Conservation (phyloP, 306 rosid genomes). For the Luffa acutangula region DNA sequence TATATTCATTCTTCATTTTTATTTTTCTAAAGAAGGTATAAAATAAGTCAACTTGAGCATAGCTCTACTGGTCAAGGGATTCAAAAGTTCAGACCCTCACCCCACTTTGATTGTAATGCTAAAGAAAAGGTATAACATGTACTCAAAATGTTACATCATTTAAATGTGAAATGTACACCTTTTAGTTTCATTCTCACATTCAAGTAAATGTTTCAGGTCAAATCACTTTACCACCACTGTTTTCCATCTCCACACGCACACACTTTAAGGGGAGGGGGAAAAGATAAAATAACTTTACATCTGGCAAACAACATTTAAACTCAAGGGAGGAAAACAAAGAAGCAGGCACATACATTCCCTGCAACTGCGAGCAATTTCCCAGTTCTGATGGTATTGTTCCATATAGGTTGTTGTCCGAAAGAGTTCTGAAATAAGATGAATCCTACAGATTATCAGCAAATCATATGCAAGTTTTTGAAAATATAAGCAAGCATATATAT, state of each 20-base stretch:
- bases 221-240: neutral
- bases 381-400: constrained; percentile 83
- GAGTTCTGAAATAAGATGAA: constrained; percentile 44
- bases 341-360: constrained; percentile 51
- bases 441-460: constrained; percentile 17
- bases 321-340: neutral
- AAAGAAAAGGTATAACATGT: neutral
- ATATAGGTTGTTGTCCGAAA: constrained; percentile 68
- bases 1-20: neutral
- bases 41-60: neutral
- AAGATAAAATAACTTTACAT: neutral
- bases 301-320: neutral
- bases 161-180: neutral
- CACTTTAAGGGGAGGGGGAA: neutral
- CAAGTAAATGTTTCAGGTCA: neutral
- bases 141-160: neutral
- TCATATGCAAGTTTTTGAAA: neutral
- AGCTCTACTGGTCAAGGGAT: neutral
- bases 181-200: neutral
- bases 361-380: constrained; percentile 82
- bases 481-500: neutral
- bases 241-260: neutral
- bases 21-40: neutral
- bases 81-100: neutral
- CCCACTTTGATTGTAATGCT: neutral